A percentile compares a stretch with the other conserved stretches of the same genome.
Conservation (phyloP, 345 rosid genomes). For the Hypericum perforatum region DNA sequence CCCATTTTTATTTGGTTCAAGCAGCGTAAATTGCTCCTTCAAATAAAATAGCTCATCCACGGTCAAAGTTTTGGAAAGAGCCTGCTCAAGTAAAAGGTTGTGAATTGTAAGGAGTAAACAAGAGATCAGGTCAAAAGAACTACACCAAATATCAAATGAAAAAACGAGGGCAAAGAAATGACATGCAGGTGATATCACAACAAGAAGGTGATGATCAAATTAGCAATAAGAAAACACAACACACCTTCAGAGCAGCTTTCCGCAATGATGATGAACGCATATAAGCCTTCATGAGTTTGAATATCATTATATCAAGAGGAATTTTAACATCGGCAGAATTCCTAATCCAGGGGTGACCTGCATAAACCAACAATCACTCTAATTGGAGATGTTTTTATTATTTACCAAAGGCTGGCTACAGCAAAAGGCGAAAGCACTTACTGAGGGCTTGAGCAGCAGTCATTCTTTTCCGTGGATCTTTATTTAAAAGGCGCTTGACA, state of each 20-base stretch:
- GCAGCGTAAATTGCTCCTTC: constrained; percentile 59
- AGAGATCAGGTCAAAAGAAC: too few relatives aligned
- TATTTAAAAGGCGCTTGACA: constrained; percentile 63
- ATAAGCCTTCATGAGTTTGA: constrained; percentile 68
- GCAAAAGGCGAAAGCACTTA: constrained; percentile 27
- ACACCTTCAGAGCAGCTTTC: constrained; percentile 85
- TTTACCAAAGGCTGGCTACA: constrained; percentile 4
- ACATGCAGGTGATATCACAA: too few relatives aligned
- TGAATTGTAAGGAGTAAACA: too few relatives aligned
- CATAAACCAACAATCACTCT: constrained; percentile 9
- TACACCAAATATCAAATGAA: too few relatives aligned
- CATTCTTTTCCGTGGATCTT: constrained; percentile 86
- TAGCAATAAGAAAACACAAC: background rate
- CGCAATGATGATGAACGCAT: constrained; percentile 82
- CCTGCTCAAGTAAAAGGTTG: constrained; percentile 33
- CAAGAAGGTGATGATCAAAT: too few relatives aligned
- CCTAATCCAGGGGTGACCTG: constrained; percentile 95
- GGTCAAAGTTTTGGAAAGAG: constrained; percentile 71
- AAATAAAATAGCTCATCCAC: constrained; percentile 55
- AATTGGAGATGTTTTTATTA: constrained; percentile 13
- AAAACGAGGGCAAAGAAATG: too few relatives aligned
- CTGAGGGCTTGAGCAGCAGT: constrained; percentile 92
- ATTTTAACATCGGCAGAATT: constrained; percentile 36
- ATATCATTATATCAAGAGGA: constrained; percentile 66
- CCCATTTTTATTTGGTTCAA: constrained; percentile 65